These are phyloP conservation scores for Neurospora sp. DNA, from an alignment of 495 filamentous ascomycete genomes.

Conservation along the genomic window DNA sequence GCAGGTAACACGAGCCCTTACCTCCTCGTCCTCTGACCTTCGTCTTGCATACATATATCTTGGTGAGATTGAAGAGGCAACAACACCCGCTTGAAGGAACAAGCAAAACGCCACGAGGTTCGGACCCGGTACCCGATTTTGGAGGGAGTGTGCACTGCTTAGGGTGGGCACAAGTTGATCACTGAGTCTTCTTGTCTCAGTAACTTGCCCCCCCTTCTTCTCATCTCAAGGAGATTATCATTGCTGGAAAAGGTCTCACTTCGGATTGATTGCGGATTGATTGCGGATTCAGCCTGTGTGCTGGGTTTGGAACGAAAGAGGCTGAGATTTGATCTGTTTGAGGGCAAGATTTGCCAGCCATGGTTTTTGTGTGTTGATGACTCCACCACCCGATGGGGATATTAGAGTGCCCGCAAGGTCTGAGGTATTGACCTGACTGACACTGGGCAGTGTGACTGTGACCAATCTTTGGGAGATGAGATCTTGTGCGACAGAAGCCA, in stretches of 20 bases:
- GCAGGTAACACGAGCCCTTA: neutral
- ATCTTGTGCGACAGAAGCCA: neutral
- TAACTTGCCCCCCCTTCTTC: neutral
- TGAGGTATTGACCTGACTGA: neutral
- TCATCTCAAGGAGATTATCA: neutral
- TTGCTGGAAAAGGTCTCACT: neutral
- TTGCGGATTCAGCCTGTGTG: neutral
- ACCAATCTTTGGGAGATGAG: neutral
- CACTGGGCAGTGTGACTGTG: neutral
- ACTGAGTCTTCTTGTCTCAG: neutral
- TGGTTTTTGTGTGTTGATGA: neutral
- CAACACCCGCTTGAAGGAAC: neutral
- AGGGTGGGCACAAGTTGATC: neutral
- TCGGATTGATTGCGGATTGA: neutral
- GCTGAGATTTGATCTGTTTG: neutral
- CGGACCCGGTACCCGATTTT: neutral
- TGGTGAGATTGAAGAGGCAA: neutral
- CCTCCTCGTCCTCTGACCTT: neutral
- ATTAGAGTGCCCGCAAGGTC: neutral
- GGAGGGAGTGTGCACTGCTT: neutral
- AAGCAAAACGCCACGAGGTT: neutral
- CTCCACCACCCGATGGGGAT: neutral
- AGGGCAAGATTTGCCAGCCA: neutral
- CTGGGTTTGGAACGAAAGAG: neutral
- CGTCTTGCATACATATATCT: neutral